phyloP scores from a whole-genome alignment of 345 rosid genomes.

The Melastoma malabathricum region DNA sequence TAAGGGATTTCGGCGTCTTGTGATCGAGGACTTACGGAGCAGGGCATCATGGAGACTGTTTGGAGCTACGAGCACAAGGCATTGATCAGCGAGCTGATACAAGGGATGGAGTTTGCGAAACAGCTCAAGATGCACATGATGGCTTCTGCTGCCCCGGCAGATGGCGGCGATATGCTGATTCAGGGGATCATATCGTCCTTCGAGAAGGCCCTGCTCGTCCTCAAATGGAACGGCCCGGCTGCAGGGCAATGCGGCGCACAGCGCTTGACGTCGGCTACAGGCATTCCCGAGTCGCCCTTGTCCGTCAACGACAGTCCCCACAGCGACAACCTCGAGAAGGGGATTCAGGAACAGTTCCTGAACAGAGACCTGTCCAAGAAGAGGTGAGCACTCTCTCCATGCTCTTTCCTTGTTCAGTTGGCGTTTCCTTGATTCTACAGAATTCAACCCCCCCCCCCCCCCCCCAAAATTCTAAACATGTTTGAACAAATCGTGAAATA shows the following conservation, averaged over 20 bases:
- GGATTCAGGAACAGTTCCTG: conserved; percentile 24
- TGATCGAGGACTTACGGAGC: no score
- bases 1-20: no score
- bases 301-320: conserved; percentile 57
- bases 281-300: conserved; percentile 42
- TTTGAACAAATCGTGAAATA: conserved; percentile 7
- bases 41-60: conserved; percentile 11
- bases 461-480: conserved; percentile 2
- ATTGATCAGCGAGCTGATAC: conserved; percentile 36
- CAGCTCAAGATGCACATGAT: conserved; percentile 31
- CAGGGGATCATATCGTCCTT: conserved; percentile 47
- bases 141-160: conserved; percentile 24
- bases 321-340: conserved; percentile 40
- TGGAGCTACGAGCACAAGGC: conserved; percentile 39
- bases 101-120: conserved; percentile 45
- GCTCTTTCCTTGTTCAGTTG: no score
- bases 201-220: conserved; percentile 47
- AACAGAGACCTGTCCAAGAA: conserved; percentile 38
- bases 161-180: conserved; percentile 27
- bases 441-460: no score
- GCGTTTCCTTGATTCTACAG: no score
- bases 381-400: conserved; percentile 32
- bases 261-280: conserved; percentile 7
- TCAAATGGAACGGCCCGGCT: conserved; percentile 24
- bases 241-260: conserved; percentile 10